These are phyloP conservation scores for Spizellomyces punctatus DNA, from an alignment of 192 early-diverging fungal genomes.

Conservation along the genomic window DNA sequence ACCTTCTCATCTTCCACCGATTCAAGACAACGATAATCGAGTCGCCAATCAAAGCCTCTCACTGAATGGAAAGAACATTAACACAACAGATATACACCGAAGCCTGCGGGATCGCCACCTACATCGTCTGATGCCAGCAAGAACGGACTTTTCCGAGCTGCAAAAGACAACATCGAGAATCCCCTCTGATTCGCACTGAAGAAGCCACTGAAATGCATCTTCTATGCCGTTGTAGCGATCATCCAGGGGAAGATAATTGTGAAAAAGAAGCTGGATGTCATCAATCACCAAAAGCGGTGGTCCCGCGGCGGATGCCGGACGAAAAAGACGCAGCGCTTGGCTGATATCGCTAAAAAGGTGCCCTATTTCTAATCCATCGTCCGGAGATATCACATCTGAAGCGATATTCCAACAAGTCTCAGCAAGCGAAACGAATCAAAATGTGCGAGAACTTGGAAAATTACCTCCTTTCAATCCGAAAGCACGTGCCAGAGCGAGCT, in stretches of 20 bases:
- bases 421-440: too few relatives aligned
- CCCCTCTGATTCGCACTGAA: constrained; percentile 35
- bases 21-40: constrained; percentile 34
- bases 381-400: not conserved
- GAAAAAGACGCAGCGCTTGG: constrained; percentile 39
- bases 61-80: too few relatives aligned
- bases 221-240: constrained; percentile 37
- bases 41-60: constrained; percentile 15
- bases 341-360: constrained; percentile 24
- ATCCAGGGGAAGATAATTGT: constrained; percentile 25
- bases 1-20: constrained; percentile 37
- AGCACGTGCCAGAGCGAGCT: not conserved
- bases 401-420: constrained; percentile 26
- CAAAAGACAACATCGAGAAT: constrained; percentile 44
- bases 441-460: too few relatives aligned
- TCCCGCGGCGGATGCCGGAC: constrained; percentile 6
- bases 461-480: constrained; percentile 11
- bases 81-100: not conserved
- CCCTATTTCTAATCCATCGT: constrained; percentile 10
- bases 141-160: constrained; percentile 32
- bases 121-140: constrained; percentile 8
- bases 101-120: not conserved
- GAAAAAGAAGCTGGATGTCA: constrained; percentile 43
- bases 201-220: constrained; percentile 41
- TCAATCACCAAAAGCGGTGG: constrained; percentile 40